Conservation (phyloP, 1,284 basidiomycete genomes). For the Hemileia vastatrix region DNA sequence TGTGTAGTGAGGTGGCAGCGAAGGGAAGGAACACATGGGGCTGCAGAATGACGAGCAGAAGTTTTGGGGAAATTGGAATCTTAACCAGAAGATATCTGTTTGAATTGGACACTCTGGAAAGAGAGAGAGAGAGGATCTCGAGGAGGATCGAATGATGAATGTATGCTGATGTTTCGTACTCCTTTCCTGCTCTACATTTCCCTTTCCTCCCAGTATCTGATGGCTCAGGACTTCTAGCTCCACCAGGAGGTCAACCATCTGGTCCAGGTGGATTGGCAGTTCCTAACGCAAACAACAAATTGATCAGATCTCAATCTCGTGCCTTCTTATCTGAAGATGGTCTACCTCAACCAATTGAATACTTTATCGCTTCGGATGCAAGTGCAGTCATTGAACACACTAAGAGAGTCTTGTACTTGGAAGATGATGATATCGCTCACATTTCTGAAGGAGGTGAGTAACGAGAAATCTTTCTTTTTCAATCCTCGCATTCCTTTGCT, state of each 20-base stretch:
- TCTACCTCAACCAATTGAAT: constrained; percentile 95
- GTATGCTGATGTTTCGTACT: background rate
- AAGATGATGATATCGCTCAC: constrained; percentile 98
- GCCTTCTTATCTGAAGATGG: constrained; percentile 98
- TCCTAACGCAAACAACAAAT: too few species aligned
- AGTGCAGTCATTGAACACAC: constrained; percentile 96
- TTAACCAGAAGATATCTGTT: too few species aligned
- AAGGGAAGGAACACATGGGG: too few species aligned
- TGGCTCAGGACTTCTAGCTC: constrained; percentile 72
- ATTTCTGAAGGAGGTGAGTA: constrained; percentile 65
- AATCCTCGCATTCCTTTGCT: background rate
- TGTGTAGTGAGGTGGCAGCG: background rate
- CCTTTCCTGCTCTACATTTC: background rate
- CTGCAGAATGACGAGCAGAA: too few species aligned
- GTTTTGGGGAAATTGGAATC: too few species aligned
- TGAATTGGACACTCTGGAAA: too few species aligned
- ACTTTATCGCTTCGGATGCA: constrained; percentile 97
- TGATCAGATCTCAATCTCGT: constrained; percentile 87
- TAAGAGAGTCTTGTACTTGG: constrained; percentile 94
- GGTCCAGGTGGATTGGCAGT: constrained; percentile 48
- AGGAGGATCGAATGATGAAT: constrained; percentile 29
- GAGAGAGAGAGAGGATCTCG: background rate
- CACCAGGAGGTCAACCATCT: constrained; percentile 51
- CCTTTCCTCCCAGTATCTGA: background rate
- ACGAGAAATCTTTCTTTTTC: background rate